Base-by-base conservation (phyloP, 495 filamentous ascomycete species). In the Extremus antarcticus region DNA sequence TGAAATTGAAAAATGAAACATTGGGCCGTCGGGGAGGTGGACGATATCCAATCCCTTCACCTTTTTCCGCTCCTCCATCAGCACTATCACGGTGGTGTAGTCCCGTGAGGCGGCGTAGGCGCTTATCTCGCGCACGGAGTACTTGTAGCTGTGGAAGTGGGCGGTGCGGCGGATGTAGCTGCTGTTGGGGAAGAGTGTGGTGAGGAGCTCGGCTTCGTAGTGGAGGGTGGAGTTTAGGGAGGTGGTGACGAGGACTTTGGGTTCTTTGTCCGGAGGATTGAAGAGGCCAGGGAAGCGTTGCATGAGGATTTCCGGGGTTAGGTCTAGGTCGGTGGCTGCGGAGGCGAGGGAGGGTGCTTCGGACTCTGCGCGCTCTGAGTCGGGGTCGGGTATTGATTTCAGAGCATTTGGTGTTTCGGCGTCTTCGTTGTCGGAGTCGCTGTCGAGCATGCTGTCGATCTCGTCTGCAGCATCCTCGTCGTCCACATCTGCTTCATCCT, bases 201-300 rank as follows among this genome's bases (percentile, higher is more conserved):
- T 86, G 45, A 98, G 77, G 35, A 86, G 72, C 56, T 86, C 69
- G 47, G 87, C 86, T 78, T 94, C 81, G 54, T 84, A 65, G 71
- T 97, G 90, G 22, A 95, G 76, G 16, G 83, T 90, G 8, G 85
- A 87, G 69, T 95, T 84, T 53, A 95, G 69, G 13, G 78, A 83
- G 24, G 91, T 96, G 9, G 92, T 98, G 65, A 98, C 80, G 17
- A 97, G 80, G 57, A 95, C 82, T 68, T 90, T 92, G 48, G 92
- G 82, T 48, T 71, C 70, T 49, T 71, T 63, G 43, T 50, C 50
- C 8, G 45, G 1, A 45, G 79, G 66, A 52, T 80, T 76, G 69
- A 94, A 94, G 46, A 97, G 81, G 15, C 84, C 78, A 15, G 90
- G 88, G 70, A 95, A 98, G 56, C 71, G 64, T 48, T 57, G 25